Conservation (phyloP, 305 asterid species). For the Andrographis paniculata region DNA sequence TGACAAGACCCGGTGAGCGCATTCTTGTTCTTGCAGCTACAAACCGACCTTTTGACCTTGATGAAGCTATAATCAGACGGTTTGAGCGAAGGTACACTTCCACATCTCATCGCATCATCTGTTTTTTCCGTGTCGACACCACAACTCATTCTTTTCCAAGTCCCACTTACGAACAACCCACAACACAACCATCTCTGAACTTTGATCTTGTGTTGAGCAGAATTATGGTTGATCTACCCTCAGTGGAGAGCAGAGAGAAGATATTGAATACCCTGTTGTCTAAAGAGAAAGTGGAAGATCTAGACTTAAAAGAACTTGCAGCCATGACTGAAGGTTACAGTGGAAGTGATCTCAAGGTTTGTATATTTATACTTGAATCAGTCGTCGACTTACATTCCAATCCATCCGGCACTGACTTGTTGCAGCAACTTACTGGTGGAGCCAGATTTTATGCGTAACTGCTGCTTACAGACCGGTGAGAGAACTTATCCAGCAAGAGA, state of each 20-base stretch:
- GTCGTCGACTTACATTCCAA: background rate
- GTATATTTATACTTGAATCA: constrained; percentile 11
- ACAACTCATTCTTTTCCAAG: no score
- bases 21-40: constrained; percentile 99
- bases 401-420: constrained; percentile 18
- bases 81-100: constrained; percentile 81
- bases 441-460: constrained; percentile 65
- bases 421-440: constrained; percentile 11
- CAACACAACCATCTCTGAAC: background rate
- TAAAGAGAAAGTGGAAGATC: constrained; percentile 65
- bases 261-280: constrained; percentile 74
- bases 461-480: constrained; percentile 84
- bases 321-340: constrained; percentile 86
- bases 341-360: constrained; percentile 98
- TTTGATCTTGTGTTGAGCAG: constrained; percentile 33
- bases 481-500: constrained; percentile 64
- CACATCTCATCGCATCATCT: background rate
- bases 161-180: no score
- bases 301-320: constrained; percentile 82
- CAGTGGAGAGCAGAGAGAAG: constrained; percentile 79
- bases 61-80: constrained; percentile 94
- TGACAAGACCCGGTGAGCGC: constrained; percentile 80
- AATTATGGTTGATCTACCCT: constrained; percentile 89
- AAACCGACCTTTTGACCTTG: constrained; percentile 94
- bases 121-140: background rate